Percentiles rank a stretch among this genome's conserved stretches.
phyloP scores from a whole-genome alignment of 352 stramenopile genomes.

The Globisporangium heterothallicum region DNA sequence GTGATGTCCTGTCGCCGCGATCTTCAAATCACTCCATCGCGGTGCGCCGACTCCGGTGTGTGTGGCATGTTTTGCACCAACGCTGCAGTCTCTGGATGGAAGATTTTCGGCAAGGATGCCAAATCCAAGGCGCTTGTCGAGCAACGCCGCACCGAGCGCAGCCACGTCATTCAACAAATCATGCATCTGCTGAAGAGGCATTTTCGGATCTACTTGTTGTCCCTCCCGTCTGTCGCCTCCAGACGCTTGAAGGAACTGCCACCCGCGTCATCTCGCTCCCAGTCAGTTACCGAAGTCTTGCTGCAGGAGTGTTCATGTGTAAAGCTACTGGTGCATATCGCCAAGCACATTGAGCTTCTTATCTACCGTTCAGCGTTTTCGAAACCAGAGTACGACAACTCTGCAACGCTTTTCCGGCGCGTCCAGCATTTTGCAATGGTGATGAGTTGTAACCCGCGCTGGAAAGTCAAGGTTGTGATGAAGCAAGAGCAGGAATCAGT shows the following conservation, averaged over 20 bases:
- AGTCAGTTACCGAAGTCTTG: not conserved
- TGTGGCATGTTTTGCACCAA: slow-evolving; percentile 9
- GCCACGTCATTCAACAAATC: slow-evolving; percentile 5
- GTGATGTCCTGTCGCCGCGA: slow-evolving; percentile 6
- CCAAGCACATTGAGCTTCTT: slow-evolving; percentile 20
- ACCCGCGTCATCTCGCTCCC: not conserved
- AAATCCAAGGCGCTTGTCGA: not conserved
- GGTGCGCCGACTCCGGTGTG: not conserved
- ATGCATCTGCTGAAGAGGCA: slow-evolving; percentile 1
- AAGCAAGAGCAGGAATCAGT: slow-evolving; percentile 4
- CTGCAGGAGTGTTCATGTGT: slow-evolving; percentile 13
- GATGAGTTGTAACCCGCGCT: slow-evolving; percentile 16
- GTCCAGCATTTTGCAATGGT: slow-evolving; percentile 20
- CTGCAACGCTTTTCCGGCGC: slow-evolving; percentile 14
- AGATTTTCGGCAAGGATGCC: not conserved
- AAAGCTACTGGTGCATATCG: slow-evolving; percentile 15
- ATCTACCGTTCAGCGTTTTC: slow-evolving; percentile 20
- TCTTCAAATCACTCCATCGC: slow-evolving; percentile 3
- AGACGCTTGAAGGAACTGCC: not conserved
- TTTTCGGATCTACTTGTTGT: slow-evolving; percentile 8
- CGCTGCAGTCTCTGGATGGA: slow-evolving; percentile 1
- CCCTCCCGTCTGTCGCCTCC: not conserved
- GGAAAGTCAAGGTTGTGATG: slow-evolving; percentile 16
- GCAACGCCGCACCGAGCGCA: not conserved
- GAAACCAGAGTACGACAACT: slow-evolving; percentile 13